phyloP scores from a whole-genome alignment of 768 basidiomycete species.

The Boletus subcaerulescens region DNA sequence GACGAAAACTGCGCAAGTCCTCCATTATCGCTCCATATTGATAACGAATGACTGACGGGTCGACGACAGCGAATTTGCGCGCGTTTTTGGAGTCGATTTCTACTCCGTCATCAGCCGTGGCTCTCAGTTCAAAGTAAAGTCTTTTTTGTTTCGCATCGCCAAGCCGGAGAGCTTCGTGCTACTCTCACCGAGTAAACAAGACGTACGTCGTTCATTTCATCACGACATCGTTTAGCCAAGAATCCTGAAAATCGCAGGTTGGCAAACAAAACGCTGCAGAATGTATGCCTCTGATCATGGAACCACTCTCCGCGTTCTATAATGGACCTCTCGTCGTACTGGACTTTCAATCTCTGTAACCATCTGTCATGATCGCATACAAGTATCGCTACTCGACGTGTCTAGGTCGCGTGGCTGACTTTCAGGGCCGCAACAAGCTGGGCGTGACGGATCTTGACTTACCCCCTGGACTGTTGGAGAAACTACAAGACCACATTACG shows the following conservation, averaged over 20 bases:
- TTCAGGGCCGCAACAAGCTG: conserved; percentile 84
- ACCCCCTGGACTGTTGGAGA: conserved; percentile 63
- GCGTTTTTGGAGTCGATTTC: conserved; percentile 97
- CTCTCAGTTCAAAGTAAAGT: conserved; percentile 98
- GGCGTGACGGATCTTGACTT: conserved; percentile 76
- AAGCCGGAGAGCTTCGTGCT: conserved; percentile 94
- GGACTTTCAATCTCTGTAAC: conserved; percentile 96
- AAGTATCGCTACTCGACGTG: conserved; percentile 98
- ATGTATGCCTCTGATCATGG: conserved; percentile 93
- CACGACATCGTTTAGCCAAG: background rate
- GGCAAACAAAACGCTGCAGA: conserved; percentile 95
- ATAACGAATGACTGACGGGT: conserved; percentile 27
- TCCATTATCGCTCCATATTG: conserved; percentile 22
- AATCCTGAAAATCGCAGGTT: conserved; percentile 53
- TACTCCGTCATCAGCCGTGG: conserved; percentile 92
- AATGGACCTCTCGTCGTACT: conserved; percentile 89
- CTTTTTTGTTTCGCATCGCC: conserved; percentile 95
- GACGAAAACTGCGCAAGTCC: conserved; percentile 2
- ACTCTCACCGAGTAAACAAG: conserved; percentile 82
- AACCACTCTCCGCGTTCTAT: conserved; percentile 91
- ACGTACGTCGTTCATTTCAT: conserved; percentile 47
- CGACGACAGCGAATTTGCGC: conserved; percentile 83
- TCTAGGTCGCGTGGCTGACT: conserved; percentile 82
- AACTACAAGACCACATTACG: conserved; percentile 71
- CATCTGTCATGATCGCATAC: conserved; percentile 98